Conservation (phyloP, 805 yeast genomes). For the Pichia cabralensis region DNA sequence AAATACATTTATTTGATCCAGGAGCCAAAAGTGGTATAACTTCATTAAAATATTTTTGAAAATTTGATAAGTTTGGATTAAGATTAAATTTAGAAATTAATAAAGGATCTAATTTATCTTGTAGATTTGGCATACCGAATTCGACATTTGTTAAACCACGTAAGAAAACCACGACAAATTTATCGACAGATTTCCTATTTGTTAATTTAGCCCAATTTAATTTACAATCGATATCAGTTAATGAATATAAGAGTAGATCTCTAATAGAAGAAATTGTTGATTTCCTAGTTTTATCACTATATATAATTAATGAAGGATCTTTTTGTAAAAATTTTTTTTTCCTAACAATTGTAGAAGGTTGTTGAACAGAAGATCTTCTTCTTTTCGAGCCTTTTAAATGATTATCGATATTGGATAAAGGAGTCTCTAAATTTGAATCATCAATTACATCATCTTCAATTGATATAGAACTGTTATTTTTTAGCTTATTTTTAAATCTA, state of each 20-base stretch:
- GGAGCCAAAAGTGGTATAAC: constrained; percentile 50
- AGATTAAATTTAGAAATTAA: constrained; percentile 5
- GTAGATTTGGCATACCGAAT: constrained; percentile 26
- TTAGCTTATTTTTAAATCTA: neutral
- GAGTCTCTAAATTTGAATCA: neutral
- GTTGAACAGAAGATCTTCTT: constrained; percentile 31
- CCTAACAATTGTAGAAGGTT: constrained; percentile 17
- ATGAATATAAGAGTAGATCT: constrained; percentile 34
- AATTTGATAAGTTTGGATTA: constrained; percentile 21
- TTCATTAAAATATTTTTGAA: constrained; percentile 31
- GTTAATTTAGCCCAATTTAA: constrained; percentile 42
- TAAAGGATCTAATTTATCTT: constrained; percentile 9
- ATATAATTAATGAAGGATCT: constrained; percentile 7
- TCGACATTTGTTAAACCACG: constrained; percentile 52
- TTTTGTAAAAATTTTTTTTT: constrained; percentile 25
- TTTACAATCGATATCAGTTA: constrained; percentile 30
- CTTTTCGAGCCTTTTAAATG: constrained; percentile 17
- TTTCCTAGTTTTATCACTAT: constrained; percentile 15
- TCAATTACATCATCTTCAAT: constrained; percentile 1
- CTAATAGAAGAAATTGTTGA: constrained; percentile 33
- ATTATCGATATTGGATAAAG: neutral
- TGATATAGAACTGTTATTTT: neutral
- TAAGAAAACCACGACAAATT: constrained; percentile 46
- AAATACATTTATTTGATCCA: constrained; percentile 47
- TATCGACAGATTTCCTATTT: constrained; percentile 39